Evolutionary conservation across 805 yeast species (phyloP).

Genomic region (Metschnikowia corniflorae): DNA sequence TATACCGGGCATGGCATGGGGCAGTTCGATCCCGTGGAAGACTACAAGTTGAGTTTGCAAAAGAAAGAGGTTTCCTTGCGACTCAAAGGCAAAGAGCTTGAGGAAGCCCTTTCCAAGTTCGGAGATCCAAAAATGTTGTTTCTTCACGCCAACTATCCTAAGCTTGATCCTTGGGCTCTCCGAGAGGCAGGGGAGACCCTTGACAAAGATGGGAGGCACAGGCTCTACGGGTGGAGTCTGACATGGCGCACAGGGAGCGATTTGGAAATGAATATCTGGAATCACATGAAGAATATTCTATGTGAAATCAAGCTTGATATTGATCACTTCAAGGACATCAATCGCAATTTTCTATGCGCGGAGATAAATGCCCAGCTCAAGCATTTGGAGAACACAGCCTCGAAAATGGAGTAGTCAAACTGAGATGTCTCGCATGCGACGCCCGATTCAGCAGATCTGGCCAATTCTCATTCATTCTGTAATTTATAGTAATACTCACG

Average conservation of each 20-base stretch:
- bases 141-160: constrained; percentile 66
- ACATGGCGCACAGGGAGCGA: constrained; percentile 50
- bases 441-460: too few relatives aligned
- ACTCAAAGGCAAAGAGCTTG: constrained; percentile 8
- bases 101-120: constrained; percentile 5
- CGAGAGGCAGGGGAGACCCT: constrained; percentile 40
- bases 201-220: constrained; percentile 43
- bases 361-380: constrained; percentile 48
- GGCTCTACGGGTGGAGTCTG: constrained; percentile 59
- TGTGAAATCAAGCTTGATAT: constrained; percentile 49
- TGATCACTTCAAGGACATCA: constrained; percentile 41
- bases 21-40: constrained; percentile 67
- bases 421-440: too few relatives aligned
- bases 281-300: constrained; percentile 49
- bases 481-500: too few relatives aligned
- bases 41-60: constrained; percentile 30
- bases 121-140: constrained; percentile 36
- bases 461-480: too few relatives aligned
- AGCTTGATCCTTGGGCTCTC: constrained; percentile 58
- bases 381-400: constrained; percentile 29
- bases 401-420: constrained; percentile 34
- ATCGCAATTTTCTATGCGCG: constrained; percentile 42
- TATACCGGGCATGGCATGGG: constrained; percentile 76
- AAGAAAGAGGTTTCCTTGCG: constrained; percentile 8
- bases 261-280: constrained; percentile 59